Base-by-base conservation (phyloP, 805 yeast genomes). In the Metschnikowia dekortorum region DNA sequence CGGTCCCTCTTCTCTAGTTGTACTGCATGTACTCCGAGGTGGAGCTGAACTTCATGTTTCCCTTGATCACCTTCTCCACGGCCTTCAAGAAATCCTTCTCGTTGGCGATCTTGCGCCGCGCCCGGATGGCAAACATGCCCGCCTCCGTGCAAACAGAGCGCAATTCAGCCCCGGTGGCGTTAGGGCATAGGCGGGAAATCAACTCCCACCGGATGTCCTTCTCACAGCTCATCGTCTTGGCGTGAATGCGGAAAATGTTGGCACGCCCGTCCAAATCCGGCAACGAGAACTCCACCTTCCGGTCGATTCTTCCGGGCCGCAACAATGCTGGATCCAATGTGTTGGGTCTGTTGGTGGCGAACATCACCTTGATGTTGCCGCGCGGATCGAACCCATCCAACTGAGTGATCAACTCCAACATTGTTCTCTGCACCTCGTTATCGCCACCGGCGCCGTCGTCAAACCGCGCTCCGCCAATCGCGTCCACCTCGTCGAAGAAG, bases 361-460 rank as follows among this genome's bases (percentile, higher is more conserved):
- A 94, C 98, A 94, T 94, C 50, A 94, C 99, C 76, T 94, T 94
- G 69, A 94, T 94, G 70, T 94, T 94, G 64, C 98, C 99, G 71
- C 98, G 85, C 53, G 99, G 96, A 63, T 94, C 99, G 69, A 94
- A 94, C 48, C 99, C 99, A 69, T 94, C 99, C 65, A 94, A 78
- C 69, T 94, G 99, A 39, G 98, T 90, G 65, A 94, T 94, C 62
- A 94, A 82, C 71, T 94, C 99, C 81, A 94, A 80, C 99, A 94
- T 94, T 41, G 99, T 94, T 76, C 99, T 83, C 74, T 94, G 99
- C 48, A 94, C 99, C 74, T 94, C 99, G 67, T 92, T 94, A 70
- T 94, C 99, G 65, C 98, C 98, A 61, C 97, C 98, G 9, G 98
- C 98, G 63, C 98, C 98, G 68, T 94, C 99, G 69, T 94, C 99